phyloP scores from a whole-genome alignment of 352 stramenopile genomes.

The Globisporangium camurandrum region DNA sequence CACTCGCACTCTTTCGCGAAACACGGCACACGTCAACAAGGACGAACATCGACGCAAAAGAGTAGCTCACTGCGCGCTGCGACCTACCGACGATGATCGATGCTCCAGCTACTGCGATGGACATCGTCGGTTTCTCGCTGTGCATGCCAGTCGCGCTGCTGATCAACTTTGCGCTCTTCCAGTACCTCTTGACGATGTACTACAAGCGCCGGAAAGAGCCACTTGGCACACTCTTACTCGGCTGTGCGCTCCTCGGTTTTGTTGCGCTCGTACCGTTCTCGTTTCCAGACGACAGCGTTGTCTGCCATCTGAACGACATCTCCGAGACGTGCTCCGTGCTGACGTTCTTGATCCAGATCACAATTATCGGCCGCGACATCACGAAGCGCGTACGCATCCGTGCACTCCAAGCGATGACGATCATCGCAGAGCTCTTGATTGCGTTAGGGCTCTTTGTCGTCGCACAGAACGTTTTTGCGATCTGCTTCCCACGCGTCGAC shows the following conservation, averaged over 20 bases:
- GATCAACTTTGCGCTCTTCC: conserved; percentile 34
- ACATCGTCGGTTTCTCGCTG: not conserved
- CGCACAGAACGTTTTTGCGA: conserved; percentile 5
- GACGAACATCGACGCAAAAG: no score
- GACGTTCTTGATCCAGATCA: conserved; percentile 30
- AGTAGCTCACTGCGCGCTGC: no score
- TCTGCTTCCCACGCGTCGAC: conserved; percentile 1
- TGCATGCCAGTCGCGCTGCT: conserved; percentile 3
- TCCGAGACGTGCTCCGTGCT: conserved; percentile 23
- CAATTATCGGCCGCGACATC: conserved; percentile 24
- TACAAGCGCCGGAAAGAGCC: conserved; percentile 5
- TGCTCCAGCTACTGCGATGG: not conserved
- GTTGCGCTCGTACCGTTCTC: conserved; percentile 14
- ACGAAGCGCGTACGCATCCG: conserved; percentile 22
- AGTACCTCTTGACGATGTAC: conserved; percentile 29
- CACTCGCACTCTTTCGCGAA: no score
- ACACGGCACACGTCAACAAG: no score
- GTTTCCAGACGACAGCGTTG: conserved; percentile 8
- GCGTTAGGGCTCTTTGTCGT: conserved; percentile 9
- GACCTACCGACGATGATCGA: not conserved
- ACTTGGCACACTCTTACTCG: conserved; percentile 1
- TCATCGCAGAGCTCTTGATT: conserved; percentile 11
- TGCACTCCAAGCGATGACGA: conserved; percentile 10
- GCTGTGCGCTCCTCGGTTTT: conserved; percentile 14
- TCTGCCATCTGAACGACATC: conserved; percentile 23